phyloP scores from a whole-genome alignment of 2,329 filamentous ascomycete genomes.

The Davidsoniella eucalypti region DNA sequence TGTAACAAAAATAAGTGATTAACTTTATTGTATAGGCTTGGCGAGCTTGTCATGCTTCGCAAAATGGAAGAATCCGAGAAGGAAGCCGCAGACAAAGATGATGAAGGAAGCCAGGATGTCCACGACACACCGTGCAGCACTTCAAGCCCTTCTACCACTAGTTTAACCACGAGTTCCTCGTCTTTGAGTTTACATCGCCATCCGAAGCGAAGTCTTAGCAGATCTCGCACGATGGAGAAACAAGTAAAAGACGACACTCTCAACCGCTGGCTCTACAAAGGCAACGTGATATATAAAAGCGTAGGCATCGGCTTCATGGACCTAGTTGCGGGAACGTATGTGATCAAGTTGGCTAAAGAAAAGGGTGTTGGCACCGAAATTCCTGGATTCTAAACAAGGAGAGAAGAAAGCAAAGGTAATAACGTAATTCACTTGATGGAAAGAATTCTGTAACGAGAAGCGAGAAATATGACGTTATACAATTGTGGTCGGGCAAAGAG shows the following conservation, averaged over 20 bases:
- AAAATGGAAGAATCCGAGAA: slow-evolving; percentile 10
- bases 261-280: slow-evolving; percentile 38
- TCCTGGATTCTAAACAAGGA: slow-evolving; percentile 29
- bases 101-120: neutral
- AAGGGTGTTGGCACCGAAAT: slow-evolving; percentile 38
- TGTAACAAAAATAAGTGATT: slow-evolving; percentile 9
- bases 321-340: slow-evolving; percentile 40
- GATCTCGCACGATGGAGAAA: slow-evolving; percentile 18
- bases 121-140: slow-evolving; percentile 5
- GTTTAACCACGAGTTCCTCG: neutral
- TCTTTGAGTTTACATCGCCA: neutral
- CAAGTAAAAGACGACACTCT: slow-evolving; percentile 33
- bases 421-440: slow-evolving; percentile 1
- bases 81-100: neutral
- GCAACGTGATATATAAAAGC: slow-evolving; percentile 53
- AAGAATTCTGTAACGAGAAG: neutral
- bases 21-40: slow-evolving; percentile 33
- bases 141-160: neutral
- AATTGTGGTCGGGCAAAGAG: neutral
- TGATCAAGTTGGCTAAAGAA: slow-evolving; percentile 37
- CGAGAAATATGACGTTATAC: neutral
- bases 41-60: slow-evolving; percentile 55
- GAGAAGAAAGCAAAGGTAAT: neutral
- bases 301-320: slow-evolving; percentile 53
- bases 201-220: slow-evolving; percentile 12